phyloP scores from a whole-genome alignment of 192 early-diverging fungal species.

The Coemansia erecta region DNA sequence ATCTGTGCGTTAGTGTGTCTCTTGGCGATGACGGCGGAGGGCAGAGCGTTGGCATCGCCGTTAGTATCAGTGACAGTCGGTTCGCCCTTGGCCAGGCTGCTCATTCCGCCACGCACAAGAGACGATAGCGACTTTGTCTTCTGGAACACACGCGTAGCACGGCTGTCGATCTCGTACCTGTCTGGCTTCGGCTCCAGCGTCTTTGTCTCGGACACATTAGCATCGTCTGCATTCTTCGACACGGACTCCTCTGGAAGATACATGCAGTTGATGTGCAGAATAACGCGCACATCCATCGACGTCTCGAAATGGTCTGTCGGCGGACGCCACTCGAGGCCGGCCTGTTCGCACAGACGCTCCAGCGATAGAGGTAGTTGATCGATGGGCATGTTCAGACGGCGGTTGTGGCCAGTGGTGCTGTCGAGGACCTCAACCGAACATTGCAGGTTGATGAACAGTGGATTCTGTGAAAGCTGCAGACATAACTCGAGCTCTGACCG shows the following conservation, averaged over 20 bases:
- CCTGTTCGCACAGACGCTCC: slow-evolving; percentile 45
- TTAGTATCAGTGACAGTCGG: not conserved
- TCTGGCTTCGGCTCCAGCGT: slow-evolving; percentile 28
- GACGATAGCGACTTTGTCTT: slow-evolving; percentile 52
- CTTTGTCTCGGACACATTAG: slow-evolving; percentile 4
- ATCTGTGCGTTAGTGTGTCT: slow-evolving; percentile 39
- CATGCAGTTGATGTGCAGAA: slow-evolving; percentile 50
- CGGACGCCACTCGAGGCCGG: slow-evolving; percentile 40
- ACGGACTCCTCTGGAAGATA: slow-evolving; percentile 27
- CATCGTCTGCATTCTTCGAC: not conserved
- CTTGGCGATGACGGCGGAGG: slow-evolving; percentile 25
- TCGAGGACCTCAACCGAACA: slow-evolving; percentile 47
- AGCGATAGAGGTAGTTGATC: slow-evolving; percentile 42
- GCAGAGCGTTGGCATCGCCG: not conserved
- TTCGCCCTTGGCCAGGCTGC: not conserved
- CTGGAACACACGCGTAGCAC: slow-evolving; percentile 34
- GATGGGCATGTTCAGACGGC: slow-evolving; percentile 47
- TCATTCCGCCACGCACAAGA: slow-evolving; percentile 20
- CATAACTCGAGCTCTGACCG: slow-evolving; percentile 41
- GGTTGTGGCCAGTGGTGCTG: slow-evolving; percentile 21
- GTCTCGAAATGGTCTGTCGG: slow-evolving; percentile 52
- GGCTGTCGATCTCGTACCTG: slow-evolving; percentile 31
- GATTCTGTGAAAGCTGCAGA: slow-evolving; percentile 47
- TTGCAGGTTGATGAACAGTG: slow-evolving; percentile 47
- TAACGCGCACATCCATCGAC: slow-evolving; percentile 39